These are phyloP conservation scores for Dictyostelium brefeldianum DNA, from an alignment of 78 protist genomes.

Conservation along the genomic window DNA sequence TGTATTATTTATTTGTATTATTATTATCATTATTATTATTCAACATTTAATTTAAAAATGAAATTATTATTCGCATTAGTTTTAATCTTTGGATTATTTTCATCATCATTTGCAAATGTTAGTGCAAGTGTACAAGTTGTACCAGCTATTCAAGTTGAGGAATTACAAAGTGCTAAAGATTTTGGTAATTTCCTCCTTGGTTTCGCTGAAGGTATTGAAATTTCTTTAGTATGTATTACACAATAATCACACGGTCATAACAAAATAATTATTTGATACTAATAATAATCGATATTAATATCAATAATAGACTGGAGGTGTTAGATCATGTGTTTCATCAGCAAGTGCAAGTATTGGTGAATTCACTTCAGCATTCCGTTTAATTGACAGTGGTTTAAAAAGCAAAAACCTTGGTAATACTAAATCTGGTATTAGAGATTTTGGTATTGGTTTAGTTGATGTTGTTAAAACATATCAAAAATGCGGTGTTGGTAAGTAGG, in stretches of 20 bases:
- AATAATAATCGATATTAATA: background rate
- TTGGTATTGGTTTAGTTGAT: slow-evolving; percentile 34
- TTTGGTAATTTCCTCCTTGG: slow-evolving; percentile 27
- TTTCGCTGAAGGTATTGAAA: slow-evolving; percentile 51
- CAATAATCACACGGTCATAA: too few relatives aligned
- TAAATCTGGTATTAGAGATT: slow-evolving; percentile 12
- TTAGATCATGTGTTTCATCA: slow-evolving; percentile 9
- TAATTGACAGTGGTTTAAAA: slow-evolving; percentile 7
- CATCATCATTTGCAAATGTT: background rate
- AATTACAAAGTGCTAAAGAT: slow-evolving; percentile 27
- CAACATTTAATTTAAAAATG: background rate
- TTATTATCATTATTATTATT: background rate
- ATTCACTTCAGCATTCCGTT: background rate
- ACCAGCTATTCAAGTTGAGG: background rate
- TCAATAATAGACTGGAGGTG: slow-evolving; percentile 1
- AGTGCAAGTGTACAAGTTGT: background rate
- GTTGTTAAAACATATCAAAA: slow-evolving; percentile 3
- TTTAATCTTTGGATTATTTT: background rate
- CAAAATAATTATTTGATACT: background rate
- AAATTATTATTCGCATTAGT: background rate
- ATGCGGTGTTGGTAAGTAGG: slow-evolving; percentile 47
- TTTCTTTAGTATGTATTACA: slow-evolving; percentile 16
- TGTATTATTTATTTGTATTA: background rate
- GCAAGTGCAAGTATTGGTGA: background rate
- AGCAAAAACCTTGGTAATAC: background rate